Conservation (phyloP, 2,329 filamentous ascomycete genomes). For the Penicillium carneum region DNA sequence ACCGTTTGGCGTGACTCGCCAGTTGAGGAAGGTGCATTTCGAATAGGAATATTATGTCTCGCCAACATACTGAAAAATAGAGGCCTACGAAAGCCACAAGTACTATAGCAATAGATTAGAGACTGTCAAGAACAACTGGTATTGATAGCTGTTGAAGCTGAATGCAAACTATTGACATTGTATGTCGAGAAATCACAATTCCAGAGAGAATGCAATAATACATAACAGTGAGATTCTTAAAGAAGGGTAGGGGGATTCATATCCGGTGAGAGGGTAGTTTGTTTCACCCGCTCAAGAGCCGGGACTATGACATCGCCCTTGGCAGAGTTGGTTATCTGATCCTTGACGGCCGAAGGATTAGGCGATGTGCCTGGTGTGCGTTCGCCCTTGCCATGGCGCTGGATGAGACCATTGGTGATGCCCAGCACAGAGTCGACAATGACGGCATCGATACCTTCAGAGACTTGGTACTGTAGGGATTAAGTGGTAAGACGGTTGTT, state of each 20-base stretch:
- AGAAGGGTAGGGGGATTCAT: slow-evolving; percentile 14
- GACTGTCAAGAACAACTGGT: neutral
- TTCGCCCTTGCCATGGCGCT: slow-evolving; percentile 40
- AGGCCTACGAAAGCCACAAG: neutral
- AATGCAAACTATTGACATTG: slow-evolving; percentile 28
- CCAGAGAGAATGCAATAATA: slow-evolving; percentile 6
- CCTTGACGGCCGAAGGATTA: slow-evolving; percentile 28
- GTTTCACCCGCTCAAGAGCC: slow-evolving; percentile 37
- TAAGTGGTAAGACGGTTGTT: neutral
- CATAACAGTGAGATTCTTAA: slow-evolving; percentile 12
- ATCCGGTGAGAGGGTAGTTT: slow-evolving; percentile 22
- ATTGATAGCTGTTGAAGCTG: slow-evolving; percentile 33
- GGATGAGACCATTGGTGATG: slow-evolving; percentile 86
- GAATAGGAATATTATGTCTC: neutral
- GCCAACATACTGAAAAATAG: neutral
- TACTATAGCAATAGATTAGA: neutral
- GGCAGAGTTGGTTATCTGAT: slow-evolving; percentile 7
- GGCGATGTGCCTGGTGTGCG: slow-evolving; percentile 37
- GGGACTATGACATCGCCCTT: slow-evolving; percentile 37
- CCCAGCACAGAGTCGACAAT: slow-evolving; percentile 95
- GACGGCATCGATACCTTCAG: slow-evolving; percentile 94
- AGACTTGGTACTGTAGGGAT: slow-evolving; percentile 74
- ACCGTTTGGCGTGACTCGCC: neutral
- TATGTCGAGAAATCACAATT: slow-evolving; percentile 26
- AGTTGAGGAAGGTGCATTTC: neutral